Evolutionary conservation across 2,329 filamentous ascomycete species (phyloP), one percentile per base, ranked within the genome.

Genomic region (Verticillium tricorpus): DNA sequence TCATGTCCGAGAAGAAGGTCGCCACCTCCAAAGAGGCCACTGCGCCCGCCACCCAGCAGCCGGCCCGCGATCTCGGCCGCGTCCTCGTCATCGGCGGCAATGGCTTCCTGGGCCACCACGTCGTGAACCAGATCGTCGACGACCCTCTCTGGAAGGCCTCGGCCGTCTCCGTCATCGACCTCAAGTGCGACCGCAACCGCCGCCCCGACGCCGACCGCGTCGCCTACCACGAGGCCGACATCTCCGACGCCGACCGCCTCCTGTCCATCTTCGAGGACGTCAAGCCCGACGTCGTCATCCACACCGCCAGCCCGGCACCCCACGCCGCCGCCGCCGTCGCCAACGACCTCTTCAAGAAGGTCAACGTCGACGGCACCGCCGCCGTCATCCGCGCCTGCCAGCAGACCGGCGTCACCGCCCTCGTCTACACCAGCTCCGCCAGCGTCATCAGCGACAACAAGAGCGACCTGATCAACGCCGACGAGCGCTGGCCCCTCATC

Each of bases 341-440:
- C 69, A 81, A 88, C 66, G 82, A 84, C 19, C 77, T 91, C 39
- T 89, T 95, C 73, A 85, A 86, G 69, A 89, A 88, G 73, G 90
- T 98, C 72, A 99, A 98, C 74, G 89, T 97, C 59, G 89, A 92
- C 59, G 94, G 94, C 59, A 97, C 95, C 15, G 82, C 82, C 66
- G 88, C 89, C 67, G 84, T 97, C 57, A 80, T 98, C 60, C 85
- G 89, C 39, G 91, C 91, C 17, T 90, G 90, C 68, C 84, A 85
- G 71, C 80, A 85, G 67, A 83, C 84, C 40, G 88, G 85, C 65
- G 92, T 94, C 70, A 91, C 88, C 76, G 91, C 85, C 0, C 87
- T 98, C 66, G 91, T 98, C 56, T 97, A 94, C 77, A 98, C 94
- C 19, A 95, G 91, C 74, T 95, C 90, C 60, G 90, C 91, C 60